Evolutionary conservation across 2,329 filamentous ascomycete genomes (phyloP).

Genomic region (Trichoderma simmonsii): DNA sequence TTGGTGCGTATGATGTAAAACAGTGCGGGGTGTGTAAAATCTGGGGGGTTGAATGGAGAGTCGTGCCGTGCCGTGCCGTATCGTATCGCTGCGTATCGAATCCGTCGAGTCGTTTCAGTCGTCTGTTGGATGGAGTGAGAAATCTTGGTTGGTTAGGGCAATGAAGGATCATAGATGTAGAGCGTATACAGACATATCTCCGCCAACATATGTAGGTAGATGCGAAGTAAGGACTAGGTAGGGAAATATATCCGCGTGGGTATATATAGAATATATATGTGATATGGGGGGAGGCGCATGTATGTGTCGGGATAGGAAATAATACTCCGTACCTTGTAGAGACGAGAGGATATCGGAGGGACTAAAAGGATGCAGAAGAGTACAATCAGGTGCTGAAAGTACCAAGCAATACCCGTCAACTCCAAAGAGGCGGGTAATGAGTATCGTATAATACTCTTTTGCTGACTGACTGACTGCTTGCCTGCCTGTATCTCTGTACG

Average conservation of each 20-base stretch:
- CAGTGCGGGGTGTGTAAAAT: not conserved
- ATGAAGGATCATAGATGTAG: not conserved
- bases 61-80: not conserved
- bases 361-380: not conserved
- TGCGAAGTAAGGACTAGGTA: not conserved
- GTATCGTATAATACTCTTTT: not conserved
- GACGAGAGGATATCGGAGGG: not conserved
- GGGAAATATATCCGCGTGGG: not conserved
- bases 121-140: not conserved
- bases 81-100: not conserved
- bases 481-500: not conserved
- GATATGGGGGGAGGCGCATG: not conserved
- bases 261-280: not conserved
- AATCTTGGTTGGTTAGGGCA: not conserved
- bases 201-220: not conserved
- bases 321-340: not conserved
- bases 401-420: not conserved
- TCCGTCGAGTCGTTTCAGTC: not conserved
- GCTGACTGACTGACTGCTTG: too few relatives aligned
- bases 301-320: not conserved
- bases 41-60: not conserved
- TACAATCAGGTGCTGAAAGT: not conserved
- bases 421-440: not conserved
- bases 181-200: not conserved
- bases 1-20: slow-evolving; percentile 7